Base-by-base conservation (phyloP, 2,329 filamentous ascomycete species). In the Aspergillus udagawae region DNA sequence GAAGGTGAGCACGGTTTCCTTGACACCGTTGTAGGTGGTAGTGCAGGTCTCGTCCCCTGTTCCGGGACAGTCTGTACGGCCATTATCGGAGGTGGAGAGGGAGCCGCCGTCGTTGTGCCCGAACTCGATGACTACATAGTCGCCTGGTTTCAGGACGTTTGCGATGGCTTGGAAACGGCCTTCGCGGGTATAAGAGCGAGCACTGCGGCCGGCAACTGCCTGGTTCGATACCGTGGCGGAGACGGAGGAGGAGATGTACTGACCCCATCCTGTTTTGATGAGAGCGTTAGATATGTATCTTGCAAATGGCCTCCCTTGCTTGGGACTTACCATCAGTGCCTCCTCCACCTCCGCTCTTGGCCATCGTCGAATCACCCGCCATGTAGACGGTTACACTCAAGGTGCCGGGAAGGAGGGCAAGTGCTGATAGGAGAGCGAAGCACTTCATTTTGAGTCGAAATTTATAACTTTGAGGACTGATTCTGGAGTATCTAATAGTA, bases 31-130 rank as follows among this genome's bases (percentile, higher is more conserved):
- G 63, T 82, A 84, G 2, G 72, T 77, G 0, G 79, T 82, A 38
- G 73, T 67, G 70, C 84, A 86, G 1, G 78, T 82, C 66, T 87
- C 78, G 7, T 68, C 67, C 14, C 82, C 83, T 0, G 77, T 73
- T 2, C 84, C 84, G 2, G 74, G 68, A 57, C 86, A 89, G 63
- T 83, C 85, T 1, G 81, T 82, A 14, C 86, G 80, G 0, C 82
- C 82, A 63, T 88, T 88, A 69, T 89, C 86, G 12, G 71, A 80
- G 1, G 70, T 71, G 2, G 68, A 73, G 1, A 85, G 74, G 0
- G 80, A 80, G 1, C 86, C 85, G 23, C 86, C 87, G 63, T 90
- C 87, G 64, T 90, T 90, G 76, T 90, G 87, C 0, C 87, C 87
- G 65, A 90, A 88, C 65, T 89, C 86, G 53, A 90, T 88, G 53